A percentile compares a stretch with the other conserved stretches of the same genome.
These are phyloP conservation scores for Austroboletus festivus DNA, from an alignment of 768 basidiomycete species.

Conservation along the genomic window DNA sequence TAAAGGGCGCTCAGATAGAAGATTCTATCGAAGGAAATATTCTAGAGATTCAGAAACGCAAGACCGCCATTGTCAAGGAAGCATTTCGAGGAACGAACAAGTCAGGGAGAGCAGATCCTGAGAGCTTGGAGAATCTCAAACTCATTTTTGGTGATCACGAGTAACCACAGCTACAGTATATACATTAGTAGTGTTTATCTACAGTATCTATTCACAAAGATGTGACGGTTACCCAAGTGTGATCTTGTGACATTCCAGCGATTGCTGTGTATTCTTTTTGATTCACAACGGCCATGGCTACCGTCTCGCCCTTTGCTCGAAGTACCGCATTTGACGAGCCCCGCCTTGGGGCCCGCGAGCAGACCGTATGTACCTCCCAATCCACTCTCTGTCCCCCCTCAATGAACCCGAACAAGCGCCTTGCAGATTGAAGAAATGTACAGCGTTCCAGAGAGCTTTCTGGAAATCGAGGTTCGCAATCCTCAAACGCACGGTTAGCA, in stretches of 20 bases:
- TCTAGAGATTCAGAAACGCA: slow-evolving; percentile 77
- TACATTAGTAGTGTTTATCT: too few species aligned
- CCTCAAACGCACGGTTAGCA: slow-evolving; percentile 89
- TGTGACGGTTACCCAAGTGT: slow-evolving; percentile 8
- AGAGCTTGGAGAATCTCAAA: slow-evolving; percentile 78
- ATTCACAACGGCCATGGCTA: slow-evolving; percentile 29
- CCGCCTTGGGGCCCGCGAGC: slow-evolving; percentile 47
- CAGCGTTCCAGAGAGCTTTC: slow-evolving; percentile 91
- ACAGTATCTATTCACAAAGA: neutral
- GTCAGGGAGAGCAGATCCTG: slow-evolving; percentile 50
- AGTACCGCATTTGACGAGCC: slow-evolving; percentile 55
- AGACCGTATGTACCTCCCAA: slow-evolving; percentile 43
- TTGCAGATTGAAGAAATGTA: slow-evolving; percentile 96
- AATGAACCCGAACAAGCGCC: slow-evolving; percentile 34
- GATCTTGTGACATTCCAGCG: slow-evolving; percentile 19
- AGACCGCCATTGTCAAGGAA: slow-evolving; percentile 83
- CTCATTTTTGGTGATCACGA: slow-evolving; percentile 22
- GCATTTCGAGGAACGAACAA: slow-evolving; percentile 63
- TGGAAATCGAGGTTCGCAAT: slow-evolving; percentile 96
- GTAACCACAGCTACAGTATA: too few species aligned
- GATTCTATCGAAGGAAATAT: slow-evolving; percentile 81
- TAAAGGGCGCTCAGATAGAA: slow-evolving; percentile 44
- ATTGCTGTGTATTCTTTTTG: slow-evolving; percentile 22
- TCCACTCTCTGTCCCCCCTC: slow-evolving; percentile 13
- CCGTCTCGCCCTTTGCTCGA: slow-evolving; percentile 60